A percentile compares a stretch with the other conserved stretches of the same genome.
phyloP scores from a whole-genome alignment of 805 yeast species.

The Suhomyces pyralidae region DNA sequence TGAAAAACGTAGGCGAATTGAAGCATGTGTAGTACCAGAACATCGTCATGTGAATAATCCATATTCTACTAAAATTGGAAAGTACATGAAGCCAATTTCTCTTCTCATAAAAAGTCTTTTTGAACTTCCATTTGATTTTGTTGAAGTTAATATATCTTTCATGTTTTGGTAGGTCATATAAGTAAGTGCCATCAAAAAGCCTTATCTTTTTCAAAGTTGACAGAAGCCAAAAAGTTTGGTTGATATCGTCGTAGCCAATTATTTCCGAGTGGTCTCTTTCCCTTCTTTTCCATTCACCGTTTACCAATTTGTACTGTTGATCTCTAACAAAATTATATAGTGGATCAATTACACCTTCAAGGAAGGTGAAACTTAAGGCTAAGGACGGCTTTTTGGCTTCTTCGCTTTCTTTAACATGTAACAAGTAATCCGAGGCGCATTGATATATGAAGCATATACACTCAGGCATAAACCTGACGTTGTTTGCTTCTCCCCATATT shows the following conservation, averaged over 20 bases:
- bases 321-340: slow-evolving; percentile 57
- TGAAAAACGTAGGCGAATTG: slow-evolving; percentile 50
- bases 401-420: slow-evolving; percentile 18
- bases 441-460: slow-evolving; percentile 34
- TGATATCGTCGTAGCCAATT: slow-evolving; percentile 56
- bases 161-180: slow-evolving; percentile 26
- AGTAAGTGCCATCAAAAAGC: slow-evolving; percentile 28
- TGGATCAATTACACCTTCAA: slow-evolving; percentile 45
- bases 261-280: slow-evolving; percentile 67
- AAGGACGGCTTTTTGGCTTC: not conserved
- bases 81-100: slow-evolving; percentile 51
- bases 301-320: slow-evolving; percentile 59
- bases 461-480: slow-evolving; percentile 50
- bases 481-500: slow-evolving; percentile 79
- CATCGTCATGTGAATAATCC: slow-evolving; percentile 50
- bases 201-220: slow-evolving; percentile 31
- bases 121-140: slow-evolving; percentile 42
- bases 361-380: slow-evolving; percentile 21
- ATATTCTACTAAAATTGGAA: slow-evolving; percentile 49
- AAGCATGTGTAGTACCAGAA: slow-evolving; percentile 54
- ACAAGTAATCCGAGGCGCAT: slow-evolving; percentile 22
- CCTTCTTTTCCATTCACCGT: slow-evolving; percentile 57
- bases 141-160: slow-evolving; percentile 31
- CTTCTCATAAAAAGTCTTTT: slow-evolving; percentile 46
- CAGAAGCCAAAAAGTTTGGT: slow-evolving; percentile 50